Conservation (phyloP, 2,329 filamentous ascomycete genomes). For the Exophiala xenobiotica region DNA sequence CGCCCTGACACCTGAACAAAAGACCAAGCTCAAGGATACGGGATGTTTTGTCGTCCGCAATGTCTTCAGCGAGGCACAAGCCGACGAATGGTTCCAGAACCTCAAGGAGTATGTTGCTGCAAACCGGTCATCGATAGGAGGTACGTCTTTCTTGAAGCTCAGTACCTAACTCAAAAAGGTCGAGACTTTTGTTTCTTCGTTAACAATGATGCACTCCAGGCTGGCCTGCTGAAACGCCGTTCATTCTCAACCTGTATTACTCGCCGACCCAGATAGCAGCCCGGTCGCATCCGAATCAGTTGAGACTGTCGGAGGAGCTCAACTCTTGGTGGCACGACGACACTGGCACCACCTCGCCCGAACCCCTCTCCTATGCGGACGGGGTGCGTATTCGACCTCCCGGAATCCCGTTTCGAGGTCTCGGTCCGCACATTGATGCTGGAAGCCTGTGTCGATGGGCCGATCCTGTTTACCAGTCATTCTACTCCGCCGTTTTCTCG, state of each 20-base stretch:
- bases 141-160: too few relatives aligned
- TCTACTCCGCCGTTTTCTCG: constrained; percentile 40
- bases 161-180: too few relatives aligned
- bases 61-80: constrained; percentile 19
- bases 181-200: too few relatives aligned
- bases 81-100: constrained; percentile 28
- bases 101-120: constrained; percentile 37
- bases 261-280: constrained; percentile 41
- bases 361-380: constrained; percentile 44
- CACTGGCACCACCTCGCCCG: constrained; percentile 32
- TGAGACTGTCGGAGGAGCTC: constrained; percentile 38
- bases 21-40: constrained; percentile 27
- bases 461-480: constrained; percentile 39
- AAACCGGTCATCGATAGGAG: constrained; percentile 28
- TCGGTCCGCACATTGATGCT: constrained; percentile 48
- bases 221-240: constrained; percentile 41
- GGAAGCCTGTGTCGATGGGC: constrained; percentile 47
- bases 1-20: constrained; percentile 38
- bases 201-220: constrained; percentile 15
- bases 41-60: constrained; percentile 28
- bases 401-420: constrained; percentile 40
- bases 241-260: constrained; percentile 42
- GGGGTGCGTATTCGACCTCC: constrained; percentile 42
- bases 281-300: constrained; percentile 41
- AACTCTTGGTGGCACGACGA: constrained; percentile 44